Evolutionary conservation across 345 rosid genomes (phyloP).

Genomic region (Eucalyptus melliodora): DNA sequence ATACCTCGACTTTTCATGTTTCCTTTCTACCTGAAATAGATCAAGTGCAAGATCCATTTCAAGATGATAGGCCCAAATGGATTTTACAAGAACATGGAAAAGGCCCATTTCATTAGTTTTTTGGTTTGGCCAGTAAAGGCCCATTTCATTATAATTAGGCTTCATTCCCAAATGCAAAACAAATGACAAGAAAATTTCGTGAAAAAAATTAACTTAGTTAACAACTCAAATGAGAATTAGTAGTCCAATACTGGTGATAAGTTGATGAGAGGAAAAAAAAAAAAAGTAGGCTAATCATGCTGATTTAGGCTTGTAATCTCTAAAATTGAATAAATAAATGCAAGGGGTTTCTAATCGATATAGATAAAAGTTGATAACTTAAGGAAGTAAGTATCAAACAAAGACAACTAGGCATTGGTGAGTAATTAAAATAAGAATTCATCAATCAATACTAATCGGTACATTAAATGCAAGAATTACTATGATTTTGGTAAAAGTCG

Average conservation of each 20-base stretch:
- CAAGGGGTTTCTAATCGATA: neutral
- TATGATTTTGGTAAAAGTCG: neutral
- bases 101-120: neutral
- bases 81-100: neutral
- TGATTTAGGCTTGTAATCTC: neutral
- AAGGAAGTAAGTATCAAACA: neutral
- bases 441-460: neutral
- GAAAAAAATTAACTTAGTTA: neutral
- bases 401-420: neutral
- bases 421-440: neutral
- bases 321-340: neutral
- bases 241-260: neutral
- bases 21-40: neutral
- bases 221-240: neutral
- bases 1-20: neutral
- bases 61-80: neutral
- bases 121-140: neutral
- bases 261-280: neutral
- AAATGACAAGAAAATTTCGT: neutral
- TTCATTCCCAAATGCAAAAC: neutral
- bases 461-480: too few species aligned
- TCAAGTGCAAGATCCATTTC: neutral
- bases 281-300: neutral
- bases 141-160: neutral
- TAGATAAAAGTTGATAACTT: neutral